Evolutionary conservation across 768 basidiomycete species (phyloP).

Genomic region (Amanita phalloides): DNA sequence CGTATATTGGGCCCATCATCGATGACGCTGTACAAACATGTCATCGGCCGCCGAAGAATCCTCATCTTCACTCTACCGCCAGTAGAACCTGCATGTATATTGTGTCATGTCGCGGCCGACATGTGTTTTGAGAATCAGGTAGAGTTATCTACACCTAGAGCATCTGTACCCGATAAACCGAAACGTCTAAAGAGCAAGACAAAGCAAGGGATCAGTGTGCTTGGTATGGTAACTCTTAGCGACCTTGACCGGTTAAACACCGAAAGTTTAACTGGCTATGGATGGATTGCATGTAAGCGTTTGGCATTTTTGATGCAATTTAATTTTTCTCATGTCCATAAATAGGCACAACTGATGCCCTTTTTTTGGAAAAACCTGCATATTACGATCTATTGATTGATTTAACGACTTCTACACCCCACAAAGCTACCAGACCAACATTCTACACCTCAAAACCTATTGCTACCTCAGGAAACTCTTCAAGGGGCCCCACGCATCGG

Average conservation of each 20-base stretch:
- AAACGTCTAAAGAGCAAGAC: slow-evolving; percentile 26
- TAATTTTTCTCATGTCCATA: neutral
- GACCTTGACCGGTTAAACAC: slow-evolving; percentile 54
- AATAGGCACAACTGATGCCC: slow-evolving; percentile 68
- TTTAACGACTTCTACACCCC: slow-evolving; percentile 55
- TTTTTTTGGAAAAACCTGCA: slow-evolving; percentile 72
- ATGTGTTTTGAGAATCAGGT: slow-evolving; percentile 35
- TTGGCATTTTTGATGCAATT: neutral
- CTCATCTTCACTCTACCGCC: slow-evolving; percentile 74
- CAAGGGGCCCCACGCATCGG: slow-evolving; percentile 34
- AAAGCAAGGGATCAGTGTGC: slow-evolving; percentile 48
- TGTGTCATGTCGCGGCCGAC: slow-evolving; percentile 60
- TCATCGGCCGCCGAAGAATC: slow-evolving; percentile 64
- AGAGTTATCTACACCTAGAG: slow-evolving; percentile 9
- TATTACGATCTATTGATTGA: slow-evolving; percentile 79
- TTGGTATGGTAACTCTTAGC: slow-evolving; percentile 72
- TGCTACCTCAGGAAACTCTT: slow-evolving; percentile 18
- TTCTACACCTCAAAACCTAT: slow-evolving; percentile 50
- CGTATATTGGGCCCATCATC: slow-evolving; percentile 72
- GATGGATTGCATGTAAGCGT: slow-evolving; percentile 73
- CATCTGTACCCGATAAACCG: neutral
- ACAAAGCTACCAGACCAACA: slow-evolving; percentile 51
- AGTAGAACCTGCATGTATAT: slow-evolving; percentile 67
- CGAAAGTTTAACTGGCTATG: slow-evolving; percentile 49
- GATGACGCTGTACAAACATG: slow-evolving; percentile 70